Evolutionary conservation across 2,329 filamentous ascomycete species (phyloP), one percentile per base, ranked within the genome.

Genomic region (Colletotrichum sp.): DNA sequence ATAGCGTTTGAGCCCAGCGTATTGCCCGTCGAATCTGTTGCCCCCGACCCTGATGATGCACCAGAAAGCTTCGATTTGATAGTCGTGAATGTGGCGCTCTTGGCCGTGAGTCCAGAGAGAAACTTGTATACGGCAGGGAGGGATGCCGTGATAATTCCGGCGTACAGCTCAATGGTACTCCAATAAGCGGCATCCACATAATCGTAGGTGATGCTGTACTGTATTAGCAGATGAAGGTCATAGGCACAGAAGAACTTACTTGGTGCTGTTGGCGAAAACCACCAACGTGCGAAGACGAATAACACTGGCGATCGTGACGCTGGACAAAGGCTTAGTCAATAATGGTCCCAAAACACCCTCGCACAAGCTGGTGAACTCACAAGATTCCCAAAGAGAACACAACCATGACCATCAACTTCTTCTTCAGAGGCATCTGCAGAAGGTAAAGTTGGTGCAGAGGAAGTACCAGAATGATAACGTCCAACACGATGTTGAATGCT

Each of bases 331-430:
- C 3, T 16, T 15, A 6, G 32, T 62, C 6, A 68, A 52, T 0
- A 49, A 2, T 49, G 18, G 10, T n/a, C 15, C 3, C 3, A 8
- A 10, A 4, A 5, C 55, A 26, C 15, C 34, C 2, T 8, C 12
- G 1, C 18, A n/a, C 0, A 21, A 62, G 10, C 8, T 6, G 55
- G 1, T 15, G 1, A 13, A 70, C 76, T 64, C 75, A 81, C 79
- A 80, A 59, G 4, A 79, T 59, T 36, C 80, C 80, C 2, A 79
- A 68, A 3, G 77, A 77, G 6, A 81, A 81, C 0, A 79, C 77
- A 1, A 77, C 70, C 18, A 72, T 74, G 3, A 76, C 69, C 15
- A 71, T 65, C 8, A 80, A 15, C 64, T 81, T 80, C 57, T 71
- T 79, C 26, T 75, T 77, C 5, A 71, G 16, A 2, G 76, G 68